These are phyloP conservation scores for Simplicillium sp. DNA, from an alignment of 2,329 filamentous ascomycete species.

Conservation along the genomic window DNA sequence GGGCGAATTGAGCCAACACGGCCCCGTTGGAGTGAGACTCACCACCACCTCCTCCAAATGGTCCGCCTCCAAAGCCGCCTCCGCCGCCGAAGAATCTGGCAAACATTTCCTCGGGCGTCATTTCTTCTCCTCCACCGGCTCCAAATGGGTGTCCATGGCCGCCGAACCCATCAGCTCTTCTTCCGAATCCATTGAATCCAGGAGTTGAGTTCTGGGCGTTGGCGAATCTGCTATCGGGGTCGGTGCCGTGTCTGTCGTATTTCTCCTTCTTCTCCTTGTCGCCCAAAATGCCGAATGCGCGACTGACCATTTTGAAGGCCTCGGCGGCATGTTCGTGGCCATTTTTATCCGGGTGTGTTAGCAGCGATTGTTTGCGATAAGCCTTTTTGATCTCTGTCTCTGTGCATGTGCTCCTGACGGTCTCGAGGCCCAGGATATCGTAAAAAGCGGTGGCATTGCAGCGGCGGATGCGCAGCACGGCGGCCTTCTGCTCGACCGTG, in stretches of 20 bases:
- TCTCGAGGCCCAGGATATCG: slow-evolving; percentile 75
- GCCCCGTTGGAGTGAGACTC: slow-evolving; percentile 8
- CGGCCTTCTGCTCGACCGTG: slow-evolving; percentile 84
- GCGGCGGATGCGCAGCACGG: slow-evolving; percentile 78
- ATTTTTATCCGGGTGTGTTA: slow-evolving; percentile 99
- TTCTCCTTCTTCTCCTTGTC: slow-evolving; percentile 88
- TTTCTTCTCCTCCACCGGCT: slow-evolving; percentile 58
- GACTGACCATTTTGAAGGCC: slow-evolving; percentile 95
- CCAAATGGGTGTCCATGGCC: slow-evolving; percentile 26
- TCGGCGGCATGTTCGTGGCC: slow-evolving; percentile 91
- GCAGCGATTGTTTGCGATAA: slow-evolving; percentile 84
- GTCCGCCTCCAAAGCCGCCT: slow-evolving; percentile 54
- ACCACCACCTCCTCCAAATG: slow-evolving; percentile 35
- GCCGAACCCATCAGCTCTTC: neutral
- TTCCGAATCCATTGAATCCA: neutral
- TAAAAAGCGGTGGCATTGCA: slow-evolving; percentile 87
- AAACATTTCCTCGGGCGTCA: slow-evolving; percentile 95
- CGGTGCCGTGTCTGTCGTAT: slow-evolving; percentile 82
- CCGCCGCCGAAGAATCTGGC: slow-evolving; percentile 89
- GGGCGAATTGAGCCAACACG: neutral
- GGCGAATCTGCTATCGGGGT: slow-evolving; percentile 82
- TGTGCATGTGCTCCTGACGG: slow-evolving; percentile 52
- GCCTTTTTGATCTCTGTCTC: slow-evolving; percentile 95
- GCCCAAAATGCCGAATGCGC: slow-evolving; percentile 86
- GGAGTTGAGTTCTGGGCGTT: slow-evolving; percentile 40